A percentile compares a stretch with the other conserved stretches of the same genome.
These are phyloP conservation scores for Bidens hawaiensis DNA, from an alignment of 140 eudicot genomes.

Conservation along the genomic window DNA sequence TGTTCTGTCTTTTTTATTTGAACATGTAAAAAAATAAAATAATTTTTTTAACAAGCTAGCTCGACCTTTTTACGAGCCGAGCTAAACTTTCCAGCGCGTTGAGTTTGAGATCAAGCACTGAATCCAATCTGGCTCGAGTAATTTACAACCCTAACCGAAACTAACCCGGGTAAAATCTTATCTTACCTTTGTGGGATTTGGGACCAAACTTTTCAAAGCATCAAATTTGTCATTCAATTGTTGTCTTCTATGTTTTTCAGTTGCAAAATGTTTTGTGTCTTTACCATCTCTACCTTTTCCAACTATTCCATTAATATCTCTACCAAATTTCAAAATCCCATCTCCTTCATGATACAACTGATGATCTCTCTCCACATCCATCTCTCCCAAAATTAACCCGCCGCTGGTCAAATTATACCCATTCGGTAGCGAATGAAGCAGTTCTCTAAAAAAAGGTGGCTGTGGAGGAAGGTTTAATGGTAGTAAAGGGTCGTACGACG, in stretches of 20 bases:
- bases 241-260: slow-evolving; percentile 41
- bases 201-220: slow-evolving; percentile 38
- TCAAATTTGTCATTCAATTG: slow-evolving; percentile 40
- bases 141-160: no score
- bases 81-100: no score
- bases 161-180: not conserved
- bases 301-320: slow-evolving; percentile 43
- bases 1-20: no score
- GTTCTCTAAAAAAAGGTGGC: slow-evolving; percentile 68
- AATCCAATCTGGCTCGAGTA: no score
- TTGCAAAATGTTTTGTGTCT: slow-evolving; percentile 43
- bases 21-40: no score
- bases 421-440: slow-evolving; percentile 66
- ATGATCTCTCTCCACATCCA: slow-evolving; percentile 55
- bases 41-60: no score
- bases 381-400: slow-evolving; percentile 51
- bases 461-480: slow-evolving; percentile 81
- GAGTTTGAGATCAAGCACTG: no score
- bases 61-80: no score
- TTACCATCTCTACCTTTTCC: slow-evolving; percentile 42
- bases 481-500: slow-evolving; percentile 55
- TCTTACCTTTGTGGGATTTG: slow-evolving; percentile 38
- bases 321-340: slow-evolving; percentile 61
- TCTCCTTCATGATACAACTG: slow-evolving; percentile 53
- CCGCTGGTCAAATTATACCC: slow-evolving; percentile 44